Percentiles rank a stretch among this genome's conserved stretches.
These are phyloP conservation scores for Teratosphaeriaceae sp. DNA, from an alignment of 2,329 filamentous ascomycete species.

Conservation along the genomic window DNA sequence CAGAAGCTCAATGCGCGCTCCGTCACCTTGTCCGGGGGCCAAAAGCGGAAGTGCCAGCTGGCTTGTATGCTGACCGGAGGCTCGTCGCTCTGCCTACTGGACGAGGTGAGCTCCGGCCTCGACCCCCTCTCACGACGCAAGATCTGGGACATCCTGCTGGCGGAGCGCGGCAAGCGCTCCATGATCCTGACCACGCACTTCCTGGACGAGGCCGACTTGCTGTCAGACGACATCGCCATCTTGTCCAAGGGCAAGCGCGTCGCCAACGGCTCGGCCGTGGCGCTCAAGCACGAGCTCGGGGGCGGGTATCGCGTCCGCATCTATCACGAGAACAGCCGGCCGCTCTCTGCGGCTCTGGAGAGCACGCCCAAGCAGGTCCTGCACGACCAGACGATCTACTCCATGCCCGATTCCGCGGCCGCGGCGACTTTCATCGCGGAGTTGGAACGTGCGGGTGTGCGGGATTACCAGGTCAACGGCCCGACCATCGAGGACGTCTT, in stretches of 20 bases:
- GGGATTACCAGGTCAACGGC: slow-evolving; percentile 77
- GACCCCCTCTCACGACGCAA: slow-evolving; percentile 82
- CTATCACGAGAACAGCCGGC: slow-evolving; percentile 44
- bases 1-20: slow-evolving; percentile 66
- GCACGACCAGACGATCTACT: slow-evolving; percentile 68
- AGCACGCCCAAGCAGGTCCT: slow-evolving; percentile 38
- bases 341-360: slow-evolving; percentile 21
- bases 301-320: slow-evolving; percentile 80
- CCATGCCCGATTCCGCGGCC: slow-evolving; percentile 60
- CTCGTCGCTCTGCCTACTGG: slow-evolving; percentile 79
- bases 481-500: slow-evolving; percentile 94
- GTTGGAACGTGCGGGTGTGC: slow-evolving; percentile 60
- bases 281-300: slow-evolving; percentile 74
- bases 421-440: slow-evolving; percentile 65
- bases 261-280: slow-evolving; percentile 76
- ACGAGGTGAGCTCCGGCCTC: slow-evolving; percentile 83
- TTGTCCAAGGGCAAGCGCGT: slow-evolving; percentile 78
- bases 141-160: slow-evolving; percentile 88
- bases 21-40: slow-evolving; percentile 78
- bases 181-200: slow-evolving; percentile 91
- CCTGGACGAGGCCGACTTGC: slow-evolving; percentile 82
- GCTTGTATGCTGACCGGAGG: slow-evolving; percentile 95
- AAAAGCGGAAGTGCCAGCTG: slow-evolving; percentile 86
- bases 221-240: slow-evolving; percentile 84
- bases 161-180: slow-evolving; percentile 73